These are phyloP conservation scores for Aspergillus oerlinghausenensis DNA, from an alignment of 2,329 filamentous ascomycete genomes.

Conservation along the genomic window DNA sequence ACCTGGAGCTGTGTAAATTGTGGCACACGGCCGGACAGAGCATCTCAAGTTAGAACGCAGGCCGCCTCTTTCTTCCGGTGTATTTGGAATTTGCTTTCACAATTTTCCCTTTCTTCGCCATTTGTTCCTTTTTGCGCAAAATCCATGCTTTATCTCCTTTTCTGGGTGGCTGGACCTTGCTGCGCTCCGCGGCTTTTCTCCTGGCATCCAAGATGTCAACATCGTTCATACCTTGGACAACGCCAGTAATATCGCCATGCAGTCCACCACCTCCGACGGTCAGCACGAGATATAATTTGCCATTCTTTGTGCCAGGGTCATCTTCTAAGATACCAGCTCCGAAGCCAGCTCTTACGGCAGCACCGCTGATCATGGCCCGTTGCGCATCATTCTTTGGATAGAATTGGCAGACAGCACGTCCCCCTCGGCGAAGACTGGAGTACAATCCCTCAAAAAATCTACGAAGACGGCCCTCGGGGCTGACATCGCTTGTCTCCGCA, in stretches of 20 bases:
- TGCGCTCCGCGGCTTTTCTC: conserved; percentile 44
- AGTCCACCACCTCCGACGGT: conserved; percentile 73
- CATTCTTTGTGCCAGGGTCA: conserved; percentile 92
- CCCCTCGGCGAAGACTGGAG: conserved; percentile 74
- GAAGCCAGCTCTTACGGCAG: conserved; percentile 90
- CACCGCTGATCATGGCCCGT: conserved; percentile 83
- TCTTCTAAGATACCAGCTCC: conserved; percentile 93
- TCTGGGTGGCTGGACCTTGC: conserved; percentile 39
- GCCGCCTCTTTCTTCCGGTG: conserved; percentile 79
- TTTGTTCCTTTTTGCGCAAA: conserved; percentile 71
- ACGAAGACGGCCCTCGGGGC: conserved; percentile 68
- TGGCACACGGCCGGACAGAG: neutral
- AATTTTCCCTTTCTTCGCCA: conserved; percentile 90
- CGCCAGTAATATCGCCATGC: conserved; percentile 74
- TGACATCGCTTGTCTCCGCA: conserved; percentile 82
- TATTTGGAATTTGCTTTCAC: conserved; percentile 92
- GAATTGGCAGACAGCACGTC: conserved; percentile 91
- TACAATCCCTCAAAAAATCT: conserved; percentile 94
- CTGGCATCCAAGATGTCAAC: conserved; percentile 75
- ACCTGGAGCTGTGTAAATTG: neutral
- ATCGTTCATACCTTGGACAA: conserved; percentile 82
- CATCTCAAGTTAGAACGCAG: conserved; percentile 59
- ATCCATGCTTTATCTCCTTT: conserved; percentile 51
- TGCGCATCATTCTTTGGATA: conserved; percentile 95
- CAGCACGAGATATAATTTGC: conserved; percentile 91